Conservation (phyloP, 768 basidiomycete genomes). For the Boletus sensibilis region DNA sequence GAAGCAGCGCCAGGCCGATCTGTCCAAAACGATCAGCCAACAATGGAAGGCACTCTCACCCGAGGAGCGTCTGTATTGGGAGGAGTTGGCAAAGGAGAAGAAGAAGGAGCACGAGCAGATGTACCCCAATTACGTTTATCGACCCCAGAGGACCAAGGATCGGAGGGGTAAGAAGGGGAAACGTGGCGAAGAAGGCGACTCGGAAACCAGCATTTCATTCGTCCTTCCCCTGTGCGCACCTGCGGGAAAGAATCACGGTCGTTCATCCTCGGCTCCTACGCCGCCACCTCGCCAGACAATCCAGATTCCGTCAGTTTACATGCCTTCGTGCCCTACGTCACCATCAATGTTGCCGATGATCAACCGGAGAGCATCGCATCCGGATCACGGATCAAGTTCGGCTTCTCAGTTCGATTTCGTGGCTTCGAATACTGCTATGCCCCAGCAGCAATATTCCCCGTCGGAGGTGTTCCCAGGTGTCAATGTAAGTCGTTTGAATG, state of each 20-base stretch:
- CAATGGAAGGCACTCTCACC: constrained; percentile 70
- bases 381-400: constrained; percentile 44
- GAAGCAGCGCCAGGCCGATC: constrained; percentile 76
- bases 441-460: constrained; percentile 39
- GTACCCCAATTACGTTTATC: constrained; percentile 78
- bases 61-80: constrained; percentile 73
- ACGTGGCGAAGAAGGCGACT: constrained; percentile 43
- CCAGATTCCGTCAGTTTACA: constrained; percentile 61
- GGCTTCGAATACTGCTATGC: constrained; percentile 43
- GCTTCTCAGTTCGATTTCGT: constrained; percentile 55
- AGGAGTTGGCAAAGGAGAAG: constrained; percentile 72
- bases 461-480: constrained; percentile 28
- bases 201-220: constrained; percentile 52
- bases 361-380: constrained; percentile 55
- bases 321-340: constrained; percentile 65
- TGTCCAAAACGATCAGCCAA: constrained; percentile 79
- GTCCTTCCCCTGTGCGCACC: constrained; percentile 40
- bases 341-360: constrained; percentile 56
- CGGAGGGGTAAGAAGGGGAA: constrained; percentile 49
- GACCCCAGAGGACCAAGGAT: constrained; percentile 57
- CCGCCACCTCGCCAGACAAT: constrained; percentile 68
- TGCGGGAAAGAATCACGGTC: constrained; percentile 41
- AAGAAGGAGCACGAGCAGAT: constrained; percentile 75
- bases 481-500: constrained; percentile 40
- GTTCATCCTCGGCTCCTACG: constrained; percentile 60